Evolutionary conservation across 2,329 filamentous ascomycete species (phyloP), one percentile per base, ranked within the genome.

Genomic region (Colletotrichum falcatum): DNA sequence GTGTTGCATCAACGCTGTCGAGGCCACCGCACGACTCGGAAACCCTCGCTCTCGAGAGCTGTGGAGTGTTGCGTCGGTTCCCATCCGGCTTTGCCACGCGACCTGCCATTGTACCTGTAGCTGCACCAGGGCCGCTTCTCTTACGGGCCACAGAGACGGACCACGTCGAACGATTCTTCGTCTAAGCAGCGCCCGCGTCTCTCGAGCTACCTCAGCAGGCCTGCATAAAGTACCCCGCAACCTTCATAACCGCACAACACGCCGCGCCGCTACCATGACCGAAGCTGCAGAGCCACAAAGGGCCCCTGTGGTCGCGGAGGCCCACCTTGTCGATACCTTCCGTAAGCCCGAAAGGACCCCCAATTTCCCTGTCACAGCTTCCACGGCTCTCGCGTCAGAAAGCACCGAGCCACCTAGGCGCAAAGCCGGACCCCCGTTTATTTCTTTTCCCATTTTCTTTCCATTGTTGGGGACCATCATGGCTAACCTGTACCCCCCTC

Each of bases 261-360:
- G 63, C 56, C 61, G 65, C 66, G 48, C 71, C 74, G 68, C 76
- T 77, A 74, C 72, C 71, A 88, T 88, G 86, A 83, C 83, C 77
- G 82, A 81, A 77, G 79, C 77, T 73, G 66, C 64, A 68, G 80
- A 81, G 68, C 74, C 80, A 73, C 75, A 75, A 77, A 87, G 84
- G 79, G 78, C 76, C 75, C 88, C 87, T 58, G 90, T 92, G 76
- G 92, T 94, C 77, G 86, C 87, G 72, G 92, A 94, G 85, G 91
- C 92, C 77, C 92, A 94, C 81, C 83, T 90, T 78, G 91, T 94
- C 75, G 90, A 93, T 81, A 94, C 92, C 26, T 94, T 85, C 78
- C 88, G 89, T 91, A 82, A 86, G 89, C 63, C 65, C 66, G 49
- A 72, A 53, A 65, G 42, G 30, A 67, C 66, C 66, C 66, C 61